Conservation (phyloP, 176 grass and related monocot species). For the Eremochloa ophiuroides region DNA sequence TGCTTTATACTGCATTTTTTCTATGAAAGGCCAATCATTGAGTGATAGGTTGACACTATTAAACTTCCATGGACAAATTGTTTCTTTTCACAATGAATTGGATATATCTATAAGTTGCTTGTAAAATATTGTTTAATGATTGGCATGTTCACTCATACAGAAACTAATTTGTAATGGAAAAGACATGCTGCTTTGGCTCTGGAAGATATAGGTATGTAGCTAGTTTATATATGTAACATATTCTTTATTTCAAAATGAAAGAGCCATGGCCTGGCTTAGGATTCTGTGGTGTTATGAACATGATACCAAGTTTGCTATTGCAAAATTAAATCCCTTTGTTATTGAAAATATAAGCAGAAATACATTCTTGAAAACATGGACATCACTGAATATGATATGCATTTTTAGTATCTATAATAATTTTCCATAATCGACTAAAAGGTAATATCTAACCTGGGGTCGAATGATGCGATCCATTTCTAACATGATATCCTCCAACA, state of each 20-base stretch:
- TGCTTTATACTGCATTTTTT: not conserved
- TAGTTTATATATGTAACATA: not conserved
- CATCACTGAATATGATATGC: not conserved
- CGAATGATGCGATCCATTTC: slow-evolving; percentile 90
- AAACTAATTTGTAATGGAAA: not conserved
- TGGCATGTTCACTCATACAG: not conserved
- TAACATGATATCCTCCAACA: slow-evolving; percentile 86
- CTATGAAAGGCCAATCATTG: not conserved
- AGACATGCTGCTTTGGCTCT: not conserved
- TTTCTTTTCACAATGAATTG: not conserved
- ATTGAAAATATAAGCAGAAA: not conserved
- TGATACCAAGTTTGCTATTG: not conserved
- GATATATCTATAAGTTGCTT: not conserved
- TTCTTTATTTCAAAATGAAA: not conserved
- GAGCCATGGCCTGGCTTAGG: not conserved
- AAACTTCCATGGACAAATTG: not conserved
- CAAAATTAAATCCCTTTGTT: not conserved
- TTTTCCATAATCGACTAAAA: slow-evolving; percentile 17
- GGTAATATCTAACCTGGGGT: slow-evolving; percentile 56
- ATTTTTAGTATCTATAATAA: not conserved
- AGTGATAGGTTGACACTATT: not conserved
- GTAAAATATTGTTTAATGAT: not conserved
- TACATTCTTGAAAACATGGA: not conserved
- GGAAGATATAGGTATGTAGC: not conserved
- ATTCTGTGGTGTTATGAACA: not conserved